A percentile compares a stretch with the other conserved stretches of the same genome.
phyloP scores from a whole-genome alignment of 2,329 filamentous ascomycete genomes.

The Verticillium nubilum region DNA sequence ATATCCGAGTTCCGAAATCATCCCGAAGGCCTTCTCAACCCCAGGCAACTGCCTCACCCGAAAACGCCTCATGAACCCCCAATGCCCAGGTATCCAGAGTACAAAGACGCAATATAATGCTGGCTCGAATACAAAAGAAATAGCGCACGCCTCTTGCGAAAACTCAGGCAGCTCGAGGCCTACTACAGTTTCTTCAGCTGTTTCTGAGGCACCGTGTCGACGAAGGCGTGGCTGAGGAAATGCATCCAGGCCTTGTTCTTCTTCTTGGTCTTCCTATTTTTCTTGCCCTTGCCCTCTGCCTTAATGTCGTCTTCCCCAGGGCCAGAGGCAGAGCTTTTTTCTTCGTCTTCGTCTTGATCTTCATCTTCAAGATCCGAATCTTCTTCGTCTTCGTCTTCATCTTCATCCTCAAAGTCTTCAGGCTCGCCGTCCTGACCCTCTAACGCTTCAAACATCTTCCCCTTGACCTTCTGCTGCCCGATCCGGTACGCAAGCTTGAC shows the following conservation, averaged over 20 bases:
- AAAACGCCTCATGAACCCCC: neutral
- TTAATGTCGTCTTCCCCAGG: slow-evolving; percentile 22
- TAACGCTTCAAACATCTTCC: slow-evolving; percentile 16
- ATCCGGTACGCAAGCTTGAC: slow-evolving; percentile 77
- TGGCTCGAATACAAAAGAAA: neutral
- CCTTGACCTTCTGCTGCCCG: slow-evolving; percentile 33
- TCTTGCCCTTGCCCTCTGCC: slow-evolving; percentile 35
- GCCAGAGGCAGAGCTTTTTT: neutral
- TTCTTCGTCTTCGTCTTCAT: slow-evolving; percentile 18
- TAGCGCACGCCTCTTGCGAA: neutral
- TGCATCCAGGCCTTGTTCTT: slow-evolving; percentile 70
- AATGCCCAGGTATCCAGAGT: neutral
- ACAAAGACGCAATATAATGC: neutral
- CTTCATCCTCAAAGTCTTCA: slow-evolving; percentile 15
- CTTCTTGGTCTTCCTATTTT: slow-evolving; percentile 46
- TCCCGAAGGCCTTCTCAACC: neutral
- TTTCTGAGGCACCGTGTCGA: slow-evolving; percentile 62
- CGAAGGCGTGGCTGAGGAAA: slow-evolving; percentile 75
- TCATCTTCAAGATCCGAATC: slow-evolving; percentile 20
- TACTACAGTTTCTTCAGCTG: slow-evolving; percentile 49
- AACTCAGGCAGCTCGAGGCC: neutral
- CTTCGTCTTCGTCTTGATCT: slow-evolving; percentile 16
- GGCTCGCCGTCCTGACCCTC: slow-evolving; percentile 7
- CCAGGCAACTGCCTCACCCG: neutral
- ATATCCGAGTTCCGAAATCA: neutral